Percentiles rank a stretch among this genome's conserved stretches.
phyloP scores from a whole-genome alignment of 208 protist genomes.

The Naegleria fowleri region DNA sequence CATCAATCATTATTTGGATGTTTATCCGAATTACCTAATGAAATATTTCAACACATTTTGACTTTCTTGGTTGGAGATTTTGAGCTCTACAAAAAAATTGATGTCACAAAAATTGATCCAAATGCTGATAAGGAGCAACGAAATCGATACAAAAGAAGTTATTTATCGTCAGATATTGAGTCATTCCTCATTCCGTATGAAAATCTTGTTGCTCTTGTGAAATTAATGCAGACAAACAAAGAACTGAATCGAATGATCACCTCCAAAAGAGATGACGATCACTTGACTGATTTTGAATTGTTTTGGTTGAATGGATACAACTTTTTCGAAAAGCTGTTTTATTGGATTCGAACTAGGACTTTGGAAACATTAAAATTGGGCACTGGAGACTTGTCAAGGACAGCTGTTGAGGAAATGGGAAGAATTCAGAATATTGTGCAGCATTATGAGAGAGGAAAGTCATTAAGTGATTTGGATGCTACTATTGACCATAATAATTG shows the following conservation, averaged over 20 bases:
- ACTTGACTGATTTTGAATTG: neutral
- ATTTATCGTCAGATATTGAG: neutral
- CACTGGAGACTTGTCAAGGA: neutral
- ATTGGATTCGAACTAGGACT: neutral
- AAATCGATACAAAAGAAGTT: no score
- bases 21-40: neutral
- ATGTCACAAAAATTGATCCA: neutral
- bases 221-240: neutral
- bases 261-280: neutral
- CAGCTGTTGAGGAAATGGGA: neutral
- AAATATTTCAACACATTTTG: neutral
- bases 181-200: neutral
- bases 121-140: no score
- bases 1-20: no score
- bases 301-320: neutral
- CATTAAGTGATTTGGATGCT: neutral
- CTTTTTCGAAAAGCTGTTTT: neutral
- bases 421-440: neutral
- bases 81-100: neutral
- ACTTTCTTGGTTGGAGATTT: neutral
- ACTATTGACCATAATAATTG: neutral
- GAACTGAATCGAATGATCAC: neutral
- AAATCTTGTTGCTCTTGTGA: neutral
- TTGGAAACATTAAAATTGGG: neutral
- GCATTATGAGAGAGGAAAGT: neutral